Evolutionary conservation across 371 early-diverging fungal genomes (phyloP).

Genomic region (Lichtheimia ramosa): DNA sequence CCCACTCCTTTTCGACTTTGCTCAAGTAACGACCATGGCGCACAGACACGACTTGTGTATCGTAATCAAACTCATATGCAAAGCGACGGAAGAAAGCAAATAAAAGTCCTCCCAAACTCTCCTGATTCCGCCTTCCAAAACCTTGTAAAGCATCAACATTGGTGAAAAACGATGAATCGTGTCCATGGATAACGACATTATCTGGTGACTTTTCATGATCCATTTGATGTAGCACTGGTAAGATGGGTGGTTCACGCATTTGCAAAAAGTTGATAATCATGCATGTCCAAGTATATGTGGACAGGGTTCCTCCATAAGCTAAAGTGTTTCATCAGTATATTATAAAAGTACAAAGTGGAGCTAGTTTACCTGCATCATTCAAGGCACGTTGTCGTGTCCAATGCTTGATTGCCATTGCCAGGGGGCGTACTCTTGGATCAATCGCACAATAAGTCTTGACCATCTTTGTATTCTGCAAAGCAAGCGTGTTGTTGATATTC

Average conservation of each 20-base stretch:
- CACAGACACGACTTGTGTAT: slow-evolving; percentile 73
- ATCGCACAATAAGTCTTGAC: slow-evolving; percentile 73
- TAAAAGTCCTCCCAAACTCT: slow-evolving; percentile 76
- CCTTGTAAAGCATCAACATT: slow-evolving; percentile 61
- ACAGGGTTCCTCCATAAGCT: slow-evolving; percentile 89
- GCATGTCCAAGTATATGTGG: slow-evolving; percentile 93
- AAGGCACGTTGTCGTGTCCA: slow-evolving; percentile 77
- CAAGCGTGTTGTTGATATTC: slow-evolving; percentile 80
- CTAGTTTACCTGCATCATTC: slow-evolving; percentile 61
- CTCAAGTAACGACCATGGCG: slow-evolving; percentile 73
- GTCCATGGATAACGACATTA: slow-evolving; percentile 1
- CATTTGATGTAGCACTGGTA: slow-evolving; percentile 81
- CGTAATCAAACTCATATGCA: slow-evolving; percentile 83
- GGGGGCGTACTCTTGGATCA: slow-evolving; percentile 77
- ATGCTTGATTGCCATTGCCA: slow-evolving; percentile 77
- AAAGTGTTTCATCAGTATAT: slow-evolving; percentile 1
- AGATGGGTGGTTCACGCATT: slow-evolving; percentile 84
- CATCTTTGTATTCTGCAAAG: slow-evolving; percentile 76
- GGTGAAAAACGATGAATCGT: slow-evolving; percentile 55
- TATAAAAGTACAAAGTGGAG: neutral
- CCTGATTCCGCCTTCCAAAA: slow-evolving; percentile 68
- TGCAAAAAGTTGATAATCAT: slow-evolving; percentile 89
- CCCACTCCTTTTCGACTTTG: slow-evolving; percentile 85
- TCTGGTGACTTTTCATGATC: slow-evolving; percentile 3
- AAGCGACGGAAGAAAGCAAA: slow-evolving; percentile 82